Evolutionary conservation across 176 grass and related monocot species (phyloP).

Genomic region (Thalia dealbata): DNA sequence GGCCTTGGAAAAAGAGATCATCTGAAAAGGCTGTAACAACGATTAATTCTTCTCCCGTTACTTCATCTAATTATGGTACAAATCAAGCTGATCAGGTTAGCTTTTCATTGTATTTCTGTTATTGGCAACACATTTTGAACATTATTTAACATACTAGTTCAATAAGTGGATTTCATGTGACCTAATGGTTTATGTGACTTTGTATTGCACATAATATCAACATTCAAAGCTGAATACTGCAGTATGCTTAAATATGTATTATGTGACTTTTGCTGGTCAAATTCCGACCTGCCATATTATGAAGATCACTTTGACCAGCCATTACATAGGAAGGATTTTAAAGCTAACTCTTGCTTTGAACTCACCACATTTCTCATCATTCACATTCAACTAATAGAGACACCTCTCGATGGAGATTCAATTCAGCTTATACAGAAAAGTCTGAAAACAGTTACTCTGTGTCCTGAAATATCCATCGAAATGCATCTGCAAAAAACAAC

Average conservation of each 20-base stretch:
- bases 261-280: no score
- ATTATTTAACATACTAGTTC: background rate
- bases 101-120: background rate
- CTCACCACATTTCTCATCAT: background rate
- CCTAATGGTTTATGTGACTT: background rate
- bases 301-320: no score
- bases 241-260: no score
- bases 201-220: no score
- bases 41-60: background rate
- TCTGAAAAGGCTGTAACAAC: conserved; percentile 4
- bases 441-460: background rate
- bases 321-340: no score
- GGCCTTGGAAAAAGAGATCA: conserved; percentile 22
- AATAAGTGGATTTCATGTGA: background rate
- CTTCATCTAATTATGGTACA: background rate
- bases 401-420: background rate
- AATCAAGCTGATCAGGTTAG: conserved; percentile 14
- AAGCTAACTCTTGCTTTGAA: background rate
- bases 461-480: background rate
- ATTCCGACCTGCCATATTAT: no score
- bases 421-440: background rate
- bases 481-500: background rate
- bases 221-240: no score
- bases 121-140: background rate
- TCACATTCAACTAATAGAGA: background rate